Conservation (phyloP, 1,139 yeast species). For the Protomyces inouyei region DNA sequence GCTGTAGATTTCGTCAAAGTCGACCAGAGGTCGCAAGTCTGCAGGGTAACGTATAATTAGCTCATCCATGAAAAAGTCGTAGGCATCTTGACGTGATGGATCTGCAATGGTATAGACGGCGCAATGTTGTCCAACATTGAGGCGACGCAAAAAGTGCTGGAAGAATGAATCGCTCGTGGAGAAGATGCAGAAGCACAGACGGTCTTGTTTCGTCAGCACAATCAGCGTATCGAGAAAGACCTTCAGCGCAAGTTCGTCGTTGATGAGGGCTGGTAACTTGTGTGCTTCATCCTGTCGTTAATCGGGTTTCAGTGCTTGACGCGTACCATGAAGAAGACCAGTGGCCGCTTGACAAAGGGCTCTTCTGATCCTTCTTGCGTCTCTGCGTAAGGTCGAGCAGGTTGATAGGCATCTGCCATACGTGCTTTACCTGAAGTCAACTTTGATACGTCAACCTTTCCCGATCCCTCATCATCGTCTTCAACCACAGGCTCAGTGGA, state of each 20-base stretch:
- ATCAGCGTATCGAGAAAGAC: slow-evolving; percentile 22
- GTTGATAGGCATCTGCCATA: background rate
- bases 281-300: slow-evolving; percentile 14
- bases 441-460: background rate
- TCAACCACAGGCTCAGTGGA: background rate
- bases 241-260: slow-evolving; percentile 16
- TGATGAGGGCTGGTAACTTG: slow-evolving; percentile 15
- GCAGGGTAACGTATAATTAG: slow-evolving; percentile 9
- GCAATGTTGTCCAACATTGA: slow-evolving; percentile 23
- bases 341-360: slow-evolving; percentile 7
- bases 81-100: slow-evolving; percentile 8
- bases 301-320: background rate
- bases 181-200: slow-evolving; percentile 14
- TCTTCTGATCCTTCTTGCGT: background rate
- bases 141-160: slow-evolving; percentile 15
- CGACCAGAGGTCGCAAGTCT: slow-evolving; percentile 9
- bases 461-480: background rate
- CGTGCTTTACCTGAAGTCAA: background rate
- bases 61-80: slow-evolving; percentile 19
- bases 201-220: slow-evolving; percentile 24
- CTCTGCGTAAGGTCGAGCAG: background rate
- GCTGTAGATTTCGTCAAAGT: slow-evolving; percentile 12
- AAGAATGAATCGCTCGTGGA: slow-evolving; percentile 23
- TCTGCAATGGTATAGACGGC: slow-evolving; percentile 19
- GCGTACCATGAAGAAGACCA: slow-evolving; percentile 13